Percentiles rank a stretch among this genome's conserved stretches.
phyloP scores from a whole-genome alignment of 1,284 basidiomycete genomes.

The Cutaneotrichosporon mucoides region DNA sequence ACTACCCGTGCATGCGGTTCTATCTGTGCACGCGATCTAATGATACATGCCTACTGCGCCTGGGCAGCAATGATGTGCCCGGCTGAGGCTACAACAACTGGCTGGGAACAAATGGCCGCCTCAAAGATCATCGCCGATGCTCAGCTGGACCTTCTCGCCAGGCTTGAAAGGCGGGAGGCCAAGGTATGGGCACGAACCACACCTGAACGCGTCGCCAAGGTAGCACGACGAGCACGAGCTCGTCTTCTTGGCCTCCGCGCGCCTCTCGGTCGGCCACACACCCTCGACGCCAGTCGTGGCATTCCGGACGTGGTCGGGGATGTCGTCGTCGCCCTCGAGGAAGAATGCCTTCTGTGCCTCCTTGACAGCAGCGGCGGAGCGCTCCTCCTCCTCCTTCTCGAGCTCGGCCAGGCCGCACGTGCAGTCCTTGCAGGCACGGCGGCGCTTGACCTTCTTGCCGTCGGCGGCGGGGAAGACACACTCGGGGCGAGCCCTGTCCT shows the following conservation, averaged over 20 bases:
- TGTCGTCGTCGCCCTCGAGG: conserved; percentile 49
- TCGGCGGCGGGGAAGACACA: conserved; percentile 43
- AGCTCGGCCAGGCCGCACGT: conserved; percentile 89
- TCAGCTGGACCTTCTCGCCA: conserved; percentile 85
- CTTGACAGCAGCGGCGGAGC: conserved; percentile 44
- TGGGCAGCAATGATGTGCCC: not conserved
- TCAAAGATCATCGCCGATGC: conserved; percentile 78
- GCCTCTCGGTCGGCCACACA: conserved; percentile 54
- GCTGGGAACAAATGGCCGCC: not conserved
- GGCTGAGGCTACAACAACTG: not conserved
- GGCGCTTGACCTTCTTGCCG: conserved; percentile 48
- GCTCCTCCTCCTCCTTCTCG: conserved; percentile 67
- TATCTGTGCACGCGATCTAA: not conserved
- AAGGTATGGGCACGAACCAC: conserved; percentile 89
- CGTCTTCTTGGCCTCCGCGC: conserved; percentile 65
- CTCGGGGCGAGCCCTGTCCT: conserved; percentile 52
- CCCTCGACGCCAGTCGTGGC: conserved; percentile 45
- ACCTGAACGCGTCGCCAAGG: conserved; percentile 95
- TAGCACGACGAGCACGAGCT: conserved; percentile 98
- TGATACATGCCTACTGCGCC: conserved; percentile 1
- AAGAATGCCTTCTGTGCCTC: conserved; percentile 43
- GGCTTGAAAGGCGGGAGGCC: conserved; percentile 97
- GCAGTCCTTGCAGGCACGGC: conserved; percentile 85
- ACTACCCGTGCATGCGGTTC: no score
- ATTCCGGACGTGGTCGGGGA: conserved; percentile 36